Evolutionary conservation across 179 eudicot species (phyloP).

Genomic region (Silene coronaria): DNA sequence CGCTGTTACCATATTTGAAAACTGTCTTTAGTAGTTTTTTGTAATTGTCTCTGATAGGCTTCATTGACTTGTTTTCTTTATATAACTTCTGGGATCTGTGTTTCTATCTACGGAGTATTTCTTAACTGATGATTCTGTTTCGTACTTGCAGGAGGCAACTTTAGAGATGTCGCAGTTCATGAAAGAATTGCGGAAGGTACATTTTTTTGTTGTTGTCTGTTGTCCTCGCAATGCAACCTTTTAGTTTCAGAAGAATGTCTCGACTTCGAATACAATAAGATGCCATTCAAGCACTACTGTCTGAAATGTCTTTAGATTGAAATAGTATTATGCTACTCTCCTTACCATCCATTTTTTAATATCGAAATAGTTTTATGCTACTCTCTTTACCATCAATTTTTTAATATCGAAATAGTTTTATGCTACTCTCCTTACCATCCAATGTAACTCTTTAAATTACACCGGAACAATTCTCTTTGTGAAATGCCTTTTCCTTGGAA

Average conservation of each 20-base stretch:
- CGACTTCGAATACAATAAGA: background rate
- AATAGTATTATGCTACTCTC: too few species aligned
- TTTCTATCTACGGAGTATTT: background rate
- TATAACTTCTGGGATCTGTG: background rate
- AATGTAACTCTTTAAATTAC: too few species aligned
- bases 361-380: background rate
- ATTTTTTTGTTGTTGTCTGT: background rate
- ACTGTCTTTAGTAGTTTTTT: background rate
- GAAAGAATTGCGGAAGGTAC: conserved; percentile 76
- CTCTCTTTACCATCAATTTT: background rate
- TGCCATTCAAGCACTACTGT: background rate
- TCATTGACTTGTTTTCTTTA: background rate
- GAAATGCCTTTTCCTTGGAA: too few species aligned
- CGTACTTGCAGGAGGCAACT: conserved; percentile 57
- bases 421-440: too few species aligned
- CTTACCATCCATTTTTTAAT: background rate
- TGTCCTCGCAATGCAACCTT: background rate
- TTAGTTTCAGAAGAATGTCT: background rate
- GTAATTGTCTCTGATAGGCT: background rate
- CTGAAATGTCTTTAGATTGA: too few species aligned
- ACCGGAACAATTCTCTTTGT: too few species aligned
- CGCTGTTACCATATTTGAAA: background rate
- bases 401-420: too few species aligned
- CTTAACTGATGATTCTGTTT: conserved; percentile 2
- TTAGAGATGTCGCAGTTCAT: conserved; percentile 67